Evolutionary conservation across 495 filamentous ascomycete genomes (phyloP), one percentile per base, ranked within the genome.

Genomic region (Baudoinia panamericana): DNA sequence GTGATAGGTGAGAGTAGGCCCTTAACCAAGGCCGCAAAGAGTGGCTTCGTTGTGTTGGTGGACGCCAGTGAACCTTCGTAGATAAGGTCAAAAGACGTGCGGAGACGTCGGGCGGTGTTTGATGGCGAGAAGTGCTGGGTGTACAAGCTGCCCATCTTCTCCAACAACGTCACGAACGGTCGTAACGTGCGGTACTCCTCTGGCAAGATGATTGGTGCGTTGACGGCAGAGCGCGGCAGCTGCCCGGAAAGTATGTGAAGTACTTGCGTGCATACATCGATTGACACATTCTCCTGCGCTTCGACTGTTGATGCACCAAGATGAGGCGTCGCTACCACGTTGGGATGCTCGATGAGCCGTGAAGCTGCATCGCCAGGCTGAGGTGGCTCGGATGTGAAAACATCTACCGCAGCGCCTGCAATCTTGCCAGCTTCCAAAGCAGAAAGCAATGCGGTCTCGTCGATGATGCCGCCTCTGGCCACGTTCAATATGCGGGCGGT

Each of bases 211-310:
- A 82, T 62, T 18, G 79, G 77, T 4, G 78, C 77, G 41, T 84
- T 84, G 36, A 84, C 78, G 5, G 79, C 78, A 22, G 68, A 70
- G 9, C 76, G 78, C 0, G 79, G 78, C 11, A 82, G 62, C 2
- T 72, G 71, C 8, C 78, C 79, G 9, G 63, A 59, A 18, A 84
- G 51, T 38, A 84, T 80, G 32, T 70, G 63, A 5, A 77, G 59
- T n/a, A 84, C 76, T 58, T 84, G 78, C 41, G 69, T 68, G 57
- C 79, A 84, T 18, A 83, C 78, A 53, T 84, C 79, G 27, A 81
- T 65, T 18, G 71, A 73, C 11, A 84, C 78, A 50, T 80, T 81
- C 55, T 84, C 78, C 58, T 82, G 78, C 0, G 79, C 79, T 63
- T 84, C 79, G n/a, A 78, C 66, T 1, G 78, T 84, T 10, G 71